Base-by-base conservation (phyloP, 1,284 basidiomycete genomes). In the Rhodotorula sp. region DNA sequence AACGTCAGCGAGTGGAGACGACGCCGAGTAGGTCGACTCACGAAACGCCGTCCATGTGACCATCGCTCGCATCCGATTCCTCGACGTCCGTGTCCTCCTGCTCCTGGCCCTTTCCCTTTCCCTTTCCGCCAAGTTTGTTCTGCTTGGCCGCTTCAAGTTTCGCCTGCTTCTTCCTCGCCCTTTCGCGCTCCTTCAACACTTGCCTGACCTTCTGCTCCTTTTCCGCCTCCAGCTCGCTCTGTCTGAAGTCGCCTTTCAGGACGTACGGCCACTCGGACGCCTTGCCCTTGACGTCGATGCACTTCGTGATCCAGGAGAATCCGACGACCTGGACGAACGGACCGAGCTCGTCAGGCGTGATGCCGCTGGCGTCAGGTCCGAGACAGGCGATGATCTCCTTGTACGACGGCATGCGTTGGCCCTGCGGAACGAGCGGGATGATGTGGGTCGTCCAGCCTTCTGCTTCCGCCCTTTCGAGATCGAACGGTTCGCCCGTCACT, bases 361-460 rank as follows among this genome's bases (percentile, higher is more conserved):
- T 29, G 27, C 68, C 72, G 10, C 22, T 30, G 0, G 13, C 30
- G 30, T 29, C 32, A 3, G 48, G 52, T 3, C 72, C 72, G 32
- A 73, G 58, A 47, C 68, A 70, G 5, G 2, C 22, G 44, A 68
- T 53, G 24, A 73, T 30, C 36, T 70, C 54, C 30, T 29, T 39
- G 52, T 68, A 71, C 1, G 60, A 48, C 20, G 66, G 48, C 32
- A 20, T 1, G 7, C 55, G 63, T 7, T 34, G 36, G 4, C 4
- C 13, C 13, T 29, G 4, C 4, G 56, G 61, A 13, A 55, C 49
- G 60, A 66, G 62, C 20, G 63, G 63, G 58, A 73, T 59, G 68
- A 73, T 56, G 62, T 73, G 69, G 1, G 72, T 73, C 44, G 72
- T 71, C 72, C 72, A 71, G 10, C 39, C 29, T 49, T 68, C 70